Conservation (phyloP, 169 alveolate species). For the Plasmodium chabaudi region DNA sequence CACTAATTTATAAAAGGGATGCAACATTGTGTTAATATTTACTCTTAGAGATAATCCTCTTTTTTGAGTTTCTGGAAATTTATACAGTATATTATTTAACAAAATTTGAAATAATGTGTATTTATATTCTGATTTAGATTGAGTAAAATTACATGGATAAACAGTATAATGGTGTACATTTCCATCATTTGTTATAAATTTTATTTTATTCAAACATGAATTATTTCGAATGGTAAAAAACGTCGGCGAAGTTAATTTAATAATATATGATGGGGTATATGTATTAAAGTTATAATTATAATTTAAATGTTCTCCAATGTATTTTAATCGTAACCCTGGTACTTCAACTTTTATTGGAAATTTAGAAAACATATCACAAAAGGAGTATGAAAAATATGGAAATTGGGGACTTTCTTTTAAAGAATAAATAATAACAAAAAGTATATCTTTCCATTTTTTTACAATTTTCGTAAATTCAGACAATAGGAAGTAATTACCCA, state of each 20-base stretch:
- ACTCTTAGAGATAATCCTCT: slow-evolving; percentile 50
- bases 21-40: slow-evolving; percentile 36
- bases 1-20: slow-evolving; percentile 52
- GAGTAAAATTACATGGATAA: slow-evolving; percentile 39
- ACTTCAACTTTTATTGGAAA: slow-evolving; percentile 36
- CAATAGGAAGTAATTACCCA: slow-evolving; percentile 22
- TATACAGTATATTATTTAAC: slow-evolving; percentile 64
- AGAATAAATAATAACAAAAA: slow-evolving; percentile 30
- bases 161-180: slow-evolving; percentile 45
- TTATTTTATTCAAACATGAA: slow-evolving; percentile 31
- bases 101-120: slow-evolving; percentile 66
- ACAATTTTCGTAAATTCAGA: slow-evolving; percentile 22
- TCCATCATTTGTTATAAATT: slow-evolving; percentile 67
- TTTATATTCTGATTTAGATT: slow-evolving; percentile 56
- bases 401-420: slow-evolving; percentile 39
- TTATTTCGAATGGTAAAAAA: slow-evolving; percentile 5
- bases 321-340: slow-evolving; percentile 57
- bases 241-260: slow-evolving; percentile 15
- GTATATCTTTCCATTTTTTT: slow-evolving; percentile 63
- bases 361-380: slow-evolving; percentile 34
- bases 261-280: slow-evolving; percentile 31
- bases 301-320: slow-evolving; percentile 49
- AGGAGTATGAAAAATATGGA: slow-evolving; percentile 40
- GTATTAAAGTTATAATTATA: slow-evolving; percentile 20
- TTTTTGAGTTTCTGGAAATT: slow-evolving; percentile 44